These are phyloP conservation scores for Cordyceps sp. DNA, from an alignment of 2,329 filamentous ascomycete species.

Conservation along the genomic window DNA sequence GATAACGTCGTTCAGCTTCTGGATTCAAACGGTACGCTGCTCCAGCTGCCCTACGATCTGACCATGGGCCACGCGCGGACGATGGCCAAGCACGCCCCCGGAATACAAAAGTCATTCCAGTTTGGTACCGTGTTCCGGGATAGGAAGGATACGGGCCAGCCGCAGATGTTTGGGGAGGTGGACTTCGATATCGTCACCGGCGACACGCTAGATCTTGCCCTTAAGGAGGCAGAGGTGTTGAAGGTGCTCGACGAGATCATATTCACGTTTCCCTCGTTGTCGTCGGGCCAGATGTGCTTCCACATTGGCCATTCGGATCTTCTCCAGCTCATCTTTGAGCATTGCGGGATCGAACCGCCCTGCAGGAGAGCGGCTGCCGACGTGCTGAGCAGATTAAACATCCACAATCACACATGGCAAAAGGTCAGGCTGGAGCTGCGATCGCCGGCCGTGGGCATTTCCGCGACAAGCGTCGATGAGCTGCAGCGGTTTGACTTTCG, in stretches of 20 bases:
- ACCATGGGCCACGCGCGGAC: slow-evolving; percentile 77
- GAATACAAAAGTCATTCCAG: slow-evolving; percentile 61
- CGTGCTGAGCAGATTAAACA: slow-evolving; percentile 72
- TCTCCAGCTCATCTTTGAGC: slow-evolving; percentile 75
- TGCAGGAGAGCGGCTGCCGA: slow-evolving; percentile 63
- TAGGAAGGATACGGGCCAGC: slow-evolving; percentile 61
- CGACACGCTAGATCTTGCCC: slow-evolving; percentile 61
- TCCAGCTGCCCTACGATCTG: slow-evolving; percentile 89
- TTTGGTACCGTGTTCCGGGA: slow-evolving; percentile 84
- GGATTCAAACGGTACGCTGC: slow-evolving; percentile 67
- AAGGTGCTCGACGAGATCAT: slow-evolving; percentile 91
- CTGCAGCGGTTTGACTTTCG: slow-evolving; percentile 83
- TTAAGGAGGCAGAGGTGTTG: slow-evolving; percentile 86
- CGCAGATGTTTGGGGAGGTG: slow-evolving; percentile 69
- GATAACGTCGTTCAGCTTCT: slow-evolving; percentile 63
- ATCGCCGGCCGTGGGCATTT: slow-evolving; percentile 64
- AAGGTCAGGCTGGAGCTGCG: slow-evolving; percentile 71
- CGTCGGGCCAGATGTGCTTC: slow-evolving; percentile 63
- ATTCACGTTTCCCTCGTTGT: slow-evolving; percentile 59
- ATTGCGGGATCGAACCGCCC: slow-evolving; percentile 58
- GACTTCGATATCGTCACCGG: slow-evolving; percentile 93
- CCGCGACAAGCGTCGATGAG: slow-evolving; percentile 81
- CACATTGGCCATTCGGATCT: slow-evolving; percentile 81
- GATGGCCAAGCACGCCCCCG: slow-evolving; percentile 51
- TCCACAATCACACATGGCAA: slow-evolving; percentile 64